Percentiles rank a stretch among this genome's conserved stretches.
These are phyloP conservation scores for Phytophthora litchii DNA, from an alignment of 352 stramenopile species.

Conservation along the genomic window DNA sequence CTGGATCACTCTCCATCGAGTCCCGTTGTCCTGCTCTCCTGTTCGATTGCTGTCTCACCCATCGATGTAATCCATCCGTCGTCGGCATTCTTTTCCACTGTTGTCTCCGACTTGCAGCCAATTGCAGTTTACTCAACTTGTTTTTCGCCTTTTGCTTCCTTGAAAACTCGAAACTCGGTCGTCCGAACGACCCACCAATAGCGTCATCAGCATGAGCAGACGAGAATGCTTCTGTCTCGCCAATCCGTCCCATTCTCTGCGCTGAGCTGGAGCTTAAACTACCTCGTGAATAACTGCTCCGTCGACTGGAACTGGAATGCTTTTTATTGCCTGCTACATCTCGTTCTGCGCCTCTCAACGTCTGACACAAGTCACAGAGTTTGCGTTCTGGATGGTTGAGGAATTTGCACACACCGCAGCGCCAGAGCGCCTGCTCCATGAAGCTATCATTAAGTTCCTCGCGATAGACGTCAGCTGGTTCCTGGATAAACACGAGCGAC, in stretches of 20 bases:
- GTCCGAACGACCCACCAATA: conserved; percentile 39
- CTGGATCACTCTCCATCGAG: conserved; percentile 61
- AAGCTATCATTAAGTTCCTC: conserved; percentile 87
- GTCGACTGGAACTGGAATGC: conserved; percentile 26
- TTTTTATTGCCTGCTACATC: conserved; percentile 48
- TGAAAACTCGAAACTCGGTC: conserved; percentile 35
- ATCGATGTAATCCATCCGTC: conserved; percentile 72
- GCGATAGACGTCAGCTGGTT: conserved; percentile 70
- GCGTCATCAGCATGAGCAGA: conserved; percentile 40
- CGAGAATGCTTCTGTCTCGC: conserved; percentile 50
- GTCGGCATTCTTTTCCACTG: conserved; percentile 84
- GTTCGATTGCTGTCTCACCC: conserved; percentile 53
- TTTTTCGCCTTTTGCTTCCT: conserved; percentile 26
- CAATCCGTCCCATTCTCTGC: conserved; percentile 52
- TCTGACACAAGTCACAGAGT: conserved; percentile 89
- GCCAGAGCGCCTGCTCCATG: conserved; percentile 83
- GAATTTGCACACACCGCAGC: conserved; percentile 90
- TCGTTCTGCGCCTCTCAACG: conserved; percentile 54
- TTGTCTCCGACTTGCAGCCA: conserved; percentile 69
- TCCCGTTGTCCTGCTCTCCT: conserved; percentile 34
- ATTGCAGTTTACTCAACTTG: conserved; percentile 76
- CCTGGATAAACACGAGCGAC: conserved; percentile 58
- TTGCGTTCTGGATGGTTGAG: conserved; percentile 85
- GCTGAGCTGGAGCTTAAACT: conserved; percentile 30
- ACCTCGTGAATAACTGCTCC: conserved; percentile 25